Base-by-base conservation (phyloP, 1,139 yeast genomes). In the Taiozyma sp. region DNA sequence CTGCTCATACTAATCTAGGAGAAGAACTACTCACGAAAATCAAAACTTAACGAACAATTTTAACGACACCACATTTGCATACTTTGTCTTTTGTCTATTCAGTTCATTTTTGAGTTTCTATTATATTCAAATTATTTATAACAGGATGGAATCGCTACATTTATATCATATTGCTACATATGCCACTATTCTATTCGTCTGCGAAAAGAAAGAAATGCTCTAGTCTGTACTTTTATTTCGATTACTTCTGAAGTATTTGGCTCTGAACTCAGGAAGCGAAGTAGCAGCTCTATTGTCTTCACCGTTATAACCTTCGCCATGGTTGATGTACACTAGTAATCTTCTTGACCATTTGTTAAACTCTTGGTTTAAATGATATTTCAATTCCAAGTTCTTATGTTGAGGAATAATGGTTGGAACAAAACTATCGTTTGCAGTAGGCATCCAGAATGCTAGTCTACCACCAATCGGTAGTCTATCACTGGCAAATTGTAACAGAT, bases 361-460 rank as follows among this genome's bases (percentile, higher is more conserved):
- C 57, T 83, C 90, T 65, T 93, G 99, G 42, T 87, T 92, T 57
- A 96, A 75, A 56, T 84, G 83, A 60, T 88, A 84, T 45, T 85
- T 69, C 56, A 91, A 72, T 63, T 87, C 87, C 53, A 93, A 69
- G 47, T 79, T 81, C 53, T 80, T 76, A 67, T 93, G 97, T 59
- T 83, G 83, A 2, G 98, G 98, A 42, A 92, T 83, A 51, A 80
- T 75, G 38, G 87, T 81, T 53, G 84, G 83, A 14, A 73, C 68
- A 58, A 82, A 84, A 57, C 89, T 96, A 59, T 89, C 96, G 64
- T 91, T 91, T 2, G 97, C 96, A 0, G 96, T 87, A 0, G 99
- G 99, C 96, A 93, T 89, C 99, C 99, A 93, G 66, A 91, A 92
- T 27, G 96, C 89, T 40, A 93, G 73, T 55, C 98, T 72, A 0